Conservation (phyloP, 2,329 filamentous ascomycete species). For the Paramyrothecium sp. region DNA sequence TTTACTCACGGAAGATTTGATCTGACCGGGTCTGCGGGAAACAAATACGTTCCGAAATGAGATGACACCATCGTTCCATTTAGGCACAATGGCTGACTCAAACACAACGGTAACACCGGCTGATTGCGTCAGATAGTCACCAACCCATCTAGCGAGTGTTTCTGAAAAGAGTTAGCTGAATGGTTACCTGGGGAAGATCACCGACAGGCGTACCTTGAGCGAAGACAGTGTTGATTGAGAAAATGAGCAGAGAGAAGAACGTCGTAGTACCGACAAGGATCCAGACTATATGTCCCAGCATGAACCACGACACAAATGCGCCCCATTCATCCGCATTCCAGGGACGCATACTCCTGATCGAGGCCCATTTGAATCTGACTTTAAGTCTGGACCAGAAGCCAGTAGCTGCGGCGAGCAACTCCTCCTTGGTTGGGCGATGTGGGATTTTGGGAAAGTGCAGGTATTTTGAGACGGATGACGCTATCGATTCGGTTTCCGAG, state of each 20-base stretch:
- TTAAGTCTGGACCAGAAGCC: constrained; percentile 89
- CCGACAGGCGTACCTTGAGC: constrained; percentile 67
- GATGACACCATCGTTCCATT: constrained; percentile 93
- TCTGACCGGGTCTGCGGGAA: constrained; percentile 82
- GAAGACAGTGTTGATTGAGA: constrained; percentile 93
- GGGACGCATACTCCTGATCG: constrained; percentile 87
- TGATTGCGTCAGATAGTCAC: constrained; percentile 92
- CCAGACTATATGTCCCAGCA: constrained; percentile 92
- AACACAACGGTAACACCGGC: constrained; percentile 93
- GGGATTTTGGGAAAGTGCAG: constrained; percentile 65
- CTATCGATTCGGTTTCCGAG: constrained; percentile 37
- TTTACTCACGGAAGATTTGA: constrained; percentile 81
- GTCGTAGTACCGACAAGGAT: constrained; percentile 95
- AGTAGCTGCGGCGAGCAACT: constrained; percentile 85
- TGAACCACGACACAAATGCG: constrained; percentile 90
- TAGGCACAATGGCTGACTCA: constrained; percentile 95
- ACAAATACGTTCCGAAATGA: constrained; percentile 97
- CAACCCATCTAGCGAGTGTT: constrained; percentile 88
- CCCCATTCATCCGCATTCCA: constrained; percentile 97
- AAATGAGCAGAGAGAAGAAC: constrained; percentile 88
- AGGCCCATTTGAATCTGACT: constrained; percentile 96
- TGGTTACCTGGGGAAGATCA: neutral
- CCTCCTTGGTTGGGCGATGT: constrained; percentile 91
- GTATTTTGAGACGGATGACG: constrained; percentile 57
- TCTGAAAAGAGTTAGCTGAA: constrained; percentile 48